These are phyloP conservation scores for Aureobasidium mangrovei DNA, from an alignment of 2,329 filamentous ascomycete genomes.

Conservation along the genomic window DNA sequence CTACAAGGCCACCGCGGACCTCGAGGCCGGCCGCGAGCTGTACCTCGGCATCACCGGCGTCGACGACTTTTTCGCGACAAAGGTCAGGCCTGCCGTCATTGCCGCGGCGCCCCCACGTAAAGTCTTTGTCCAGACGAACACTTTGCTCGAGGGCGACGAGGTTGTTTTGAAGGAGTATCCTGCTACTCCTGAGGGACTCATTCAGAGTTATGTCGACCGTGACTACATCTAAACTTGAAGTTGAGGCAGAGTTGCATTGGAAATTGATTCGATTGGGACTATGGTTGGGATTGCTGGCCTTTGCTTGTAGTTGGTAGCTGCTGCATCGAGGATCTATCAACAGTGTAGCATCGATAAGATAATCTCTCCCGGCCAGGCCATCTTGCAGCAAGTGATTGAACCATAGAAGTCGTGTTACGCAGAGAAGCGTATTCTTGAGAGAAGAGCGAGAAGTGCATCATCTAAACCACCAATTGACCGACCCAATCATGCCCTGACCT, in stretches of 20 bases:
- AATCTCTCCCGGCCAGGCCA: too few species aligned
- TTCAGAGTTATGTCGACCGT: slow-evolving; percentile 56
- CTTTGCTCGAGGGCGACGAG: slow-evolving; percentile 56
- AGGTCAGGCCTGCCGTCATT: slow-evolving; percentile 67
- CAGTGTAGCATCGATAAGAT: too few species aligned
- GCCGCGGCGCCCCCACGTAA: slow-evolving; percentile 74
- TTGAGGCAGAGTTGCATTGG: background rate
- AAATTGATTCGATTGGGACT: too few species aligned
- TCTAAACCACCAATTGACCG: slow-evolving; percentile 76
- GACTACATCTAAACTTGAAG: slow-evolving; percentile 26
- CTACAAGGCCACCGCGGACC: slow-evolving; percentile 84
- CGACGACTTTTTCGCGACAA: slow-evolving; percentile 74
- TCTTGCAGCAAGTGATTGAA: too few species aligned
- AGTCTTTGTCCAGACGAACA: slow-evolving; percentile 93
- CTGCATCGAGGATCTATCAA: too few species aligned
- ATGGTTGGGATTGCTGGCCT: too few species aligned
- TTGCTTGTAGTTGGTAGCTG: too few species aligned
- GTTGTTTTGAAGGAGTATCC: slow-evolving; percentile 82
- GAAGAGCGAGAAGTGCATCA: slow-evolving; percentile 30
- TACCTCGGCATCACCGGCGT: slow-evolving; percentile 80
- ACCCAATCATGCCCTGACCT: slow-evolving; percentile 49
- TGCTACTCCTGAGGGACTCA: slow-evolving; percentile 67
- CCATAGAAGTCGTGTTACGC: too few species aligned
- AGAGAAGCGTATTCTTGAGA: too few species aligned
- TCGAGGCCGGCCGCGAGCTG: slow-evolving; percentile 65